Evolutionary conservation across 805 yeast species (phyloP).

Genomic region (Pachysolen tannophilus): DNA sequence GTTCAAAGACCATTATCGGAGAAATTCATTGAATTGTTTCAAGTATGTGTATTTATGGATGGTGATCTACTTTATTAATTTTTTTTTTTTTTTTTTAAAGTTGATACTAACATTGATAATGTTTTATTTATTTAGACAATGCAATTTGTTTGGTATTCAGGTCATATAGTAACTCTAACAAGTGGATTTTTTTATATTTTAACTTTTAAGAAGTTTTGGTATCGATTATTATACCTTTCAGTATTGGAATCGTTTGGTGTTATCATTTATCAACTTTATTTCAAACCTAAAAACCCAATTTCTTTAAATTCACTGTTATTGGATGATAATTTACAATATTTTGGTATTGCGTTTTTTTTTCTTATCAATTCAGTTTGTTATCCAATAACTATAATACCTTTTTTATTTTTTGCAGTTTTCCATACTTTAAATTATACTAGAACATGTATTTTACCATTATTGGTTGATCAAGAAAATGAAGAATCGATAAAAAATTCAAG

Average conservation of each 20-base stretch:
- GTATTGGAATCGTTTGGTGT: slow-evolving; percentile 70
- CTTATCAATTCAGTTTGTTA: slow-evolving; percentile 50
- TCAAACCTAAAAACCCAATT: slow-evolving; percentile 23
- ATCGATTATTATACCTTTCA: slow-evolving; percentile 53
- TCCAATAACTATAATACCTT: slow-evolving; percentile 61
- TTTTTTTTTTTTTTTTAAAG: not conserved
- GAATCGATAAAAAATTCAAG: no score
- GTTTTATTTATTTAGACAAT: slow-evolving; percentile 35
- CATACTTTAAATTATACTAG: slow-evolving; percentile 70
- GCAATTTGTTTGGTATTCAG: slow-evolving; percentile 74
- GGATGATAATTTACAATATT: slow-evolving; percentile 72
- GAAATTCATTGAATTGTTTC: slow-evolving; percentile 1
- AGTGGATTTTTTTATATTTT: slow-evolving; percentile 19
- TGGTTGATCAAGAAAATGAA: slow-evolving; percentile 23
- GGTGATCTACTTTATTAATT: no score
- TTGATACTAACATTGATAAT: no score
- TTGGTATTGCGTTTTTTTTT: slow-evolving; percentile 48
- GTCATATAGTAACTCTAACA: slow-evolving; percentile 42
- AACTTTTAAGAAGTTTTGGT: no score
- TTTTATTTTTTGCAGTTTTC: slow-evolving; percentile 69
- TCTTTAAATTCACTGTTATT: slow-evolving; percentile 20
- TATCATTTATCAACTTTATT: slow-evolving; percentile 55
- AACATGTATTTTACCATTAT: slow-evolving; percentile 57
- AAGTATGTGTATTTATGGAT: no score
- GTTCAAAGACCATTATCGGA: not conserved